phyloP scores from a whole-genome alignment of 768 basidiomycete genomes.

The Tylopilus vinaceipallidus region DNA sequence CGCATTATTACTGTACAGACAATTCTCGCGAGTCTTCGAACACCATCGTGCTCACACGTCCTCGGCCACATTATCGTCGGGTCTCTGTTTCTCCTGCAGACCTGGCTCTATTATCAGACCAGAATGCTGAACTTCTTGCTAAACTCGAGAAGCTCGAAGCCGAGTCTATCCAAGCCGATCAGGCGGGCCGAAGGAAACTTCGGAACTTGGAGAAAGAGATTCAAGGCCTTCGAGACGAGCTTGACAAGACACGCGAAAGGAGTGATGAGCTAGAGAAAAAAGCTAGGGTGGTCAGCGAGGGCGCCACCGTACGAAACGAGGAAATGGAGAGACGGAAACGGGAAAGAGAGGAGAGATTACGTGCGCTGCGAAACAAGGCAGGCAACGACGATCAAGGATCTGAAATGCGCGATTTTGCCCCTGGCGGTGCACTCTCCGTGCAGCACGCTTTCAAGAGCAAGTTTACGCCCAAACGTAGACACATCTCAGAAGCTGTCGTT shows the following conservation, averaged over 20 bases:
- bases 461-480: slow-evolving; percentile 25
- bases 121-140: slow-evolving; percentile 76
- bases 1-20: slow-evolving; percentile 30
- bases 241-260: slow-evolving; percentile 70
- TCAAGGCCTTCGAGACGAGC: slow-evolving; percentile 63
- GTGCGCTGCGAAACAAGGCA: slow-evolving; percentile 46
- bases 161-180: slow-evolving; percentile 66
- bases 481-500: slow-evolving; percentile 28
- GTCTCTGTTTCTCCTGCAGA: slow-evolving; percentile 69
- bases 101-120: slow-evolving; percentile 69
- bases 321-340: slow-evolving; percentile 29
- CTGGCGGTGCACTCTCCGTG: slow-evolving; percentile 44
- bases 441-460: slow-evolving; percentile 17
- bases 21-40: slow-evolving; percentile 25
- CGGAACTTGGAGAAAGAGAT: slow-evolving; percentile 81
- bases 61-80: slow-evolving; percentile 32
- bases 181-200: slow-evolving; percentile 64
- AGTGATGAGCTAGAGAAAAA: slow-evolving; percentile 73
- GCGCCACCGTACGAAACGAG: slow-evolving; percentile 26
- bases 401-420: slow-evolving; percentile 59
- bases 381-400: slow-evolving; percentile 30
- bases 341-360: slow-evolving; percentile 51
- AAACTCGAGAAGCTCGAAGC: slow-evolving; percentile 76
- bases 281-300: slow-evolving; percentile 41
- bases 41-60: slow-evolving; percentile 18